A percentile compares a stretch with the other conserved stretches of the same genome.
Evolutionary conservation across 148 eudicot species (phyloP).

Genomic region (Amaranthus palmeri): DNA sequence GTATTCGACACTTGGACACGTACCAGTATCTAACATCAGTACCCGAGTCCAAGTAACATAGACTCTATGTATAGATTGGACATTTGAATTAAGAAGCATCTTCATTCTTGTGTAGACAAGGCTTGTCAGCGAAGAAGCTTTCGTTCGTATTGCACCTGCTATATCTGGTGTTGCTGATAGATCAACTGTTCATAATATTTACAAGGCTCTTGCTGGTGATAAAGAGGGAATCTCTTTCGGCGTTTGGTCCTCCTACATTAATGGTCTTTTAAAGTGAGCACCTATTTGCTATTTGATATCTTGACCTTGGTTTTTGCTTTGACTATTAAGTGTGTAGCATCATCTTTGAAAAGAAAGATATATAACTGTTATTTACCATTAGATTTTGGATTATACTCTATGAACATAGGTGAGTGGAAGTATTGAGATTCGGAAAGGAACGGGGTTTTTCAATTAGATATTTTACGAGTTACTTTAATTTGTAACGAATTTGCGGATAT

Average conservation of each 20-base stretch:
- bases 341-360: slow-evolving; percentile 3
- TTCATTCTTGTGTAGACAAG: slow-evolving; percentile 45
- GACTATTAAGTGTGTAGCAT: neutral
- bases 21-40: too few relatives aligned
- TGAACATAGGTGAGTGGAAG: neutral
- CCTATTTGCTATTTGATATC: slow-evolving; percentile 6
- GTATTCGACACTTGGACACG: too few relatives aligned
- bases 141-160: slow-evolving; percentile 85
- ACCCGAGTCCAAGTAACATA: neutral
- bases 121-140: slow-evolving; percentile 71
- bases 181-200: slow-evolving; percentile 79
- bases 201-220: slow-evolving; percentile 78
- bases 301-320: neutral
- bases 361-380: neutral
- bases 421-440: neutral
- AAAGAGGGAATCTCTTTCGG: slow-evolving; percentile 61
- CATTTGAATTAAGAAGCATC: slow-evolving; percentile 6
- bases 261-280: slow-evolving; percentile 75
- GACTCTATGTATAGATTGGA: neutral
- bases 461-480: neutral
- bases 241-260: slow-evolving; percentile 67
- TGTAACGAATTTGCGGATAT: too few relatives aligned
- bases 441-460: neutral
- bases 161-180: slow-evolving; percentile 85
- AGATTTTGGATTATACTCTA: neutral